Evolutionary conservation across 192 early-diverging fungal genomes (phyloP), one percentile per base, ranked within the genome.

Genomic region (Neocallimastix lanati): DNA sequence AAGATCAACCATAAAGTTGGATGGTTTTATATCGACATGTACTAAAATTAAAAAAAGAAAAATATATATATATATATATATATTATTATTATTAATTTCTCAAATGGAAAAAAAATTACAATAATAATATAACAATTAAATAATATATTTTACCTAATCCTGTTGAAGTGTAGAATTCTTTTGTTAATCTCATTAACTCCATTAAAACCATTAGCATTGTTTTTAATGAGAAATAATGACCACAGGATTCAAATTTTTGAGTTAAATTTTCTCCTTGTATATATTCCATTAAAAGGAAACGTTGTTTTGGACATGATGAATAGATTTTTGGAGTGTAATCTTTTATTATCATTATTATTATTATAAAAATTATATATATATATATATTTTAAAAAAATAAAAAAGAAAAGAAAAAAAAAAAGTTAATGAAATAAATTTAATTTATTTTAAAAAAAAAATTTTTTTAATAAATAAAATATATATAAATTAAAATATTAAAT

Each of bases 1-100:
- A 21, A 82, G n/a, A 28, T 79, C 40, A 28, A 80, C 80, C 78
- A 81, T 82, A 76, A 83, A 80, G 80, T 84, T 84, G 29, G 81
- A 82, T 38, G 83, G 83, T 35, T 84, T 84, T 36, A 84, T 78
- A 76, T 84, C 83, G 14, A 84, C 82, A 67, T 84, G 83, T 25
- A 80, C 83, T 33, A n/a, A 33, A 33, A 33, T 33, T 6, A 33
- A 33, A 33, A 33, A 33, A 33, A 33, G 11, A 33, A 33, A 33
- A 33, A 33, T 33, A 33, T 33, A 33, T 33, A 33, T 33, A 33
- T 33, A 33, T 33, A 33, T 33, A 33, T 33, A 33, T 33, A 33
- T 33, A 33, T n/a, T n/a, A n/a, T n/a, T n/a, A n/a, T 35, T 35
- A 7, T 7, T 35, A 35, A 35, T 35, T 35, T 35, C 12, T 7